Base-by-base conservation (phyloP, 2,329 filamentous ascomycete genomes). In the Fusarium domesticum region DNA sequence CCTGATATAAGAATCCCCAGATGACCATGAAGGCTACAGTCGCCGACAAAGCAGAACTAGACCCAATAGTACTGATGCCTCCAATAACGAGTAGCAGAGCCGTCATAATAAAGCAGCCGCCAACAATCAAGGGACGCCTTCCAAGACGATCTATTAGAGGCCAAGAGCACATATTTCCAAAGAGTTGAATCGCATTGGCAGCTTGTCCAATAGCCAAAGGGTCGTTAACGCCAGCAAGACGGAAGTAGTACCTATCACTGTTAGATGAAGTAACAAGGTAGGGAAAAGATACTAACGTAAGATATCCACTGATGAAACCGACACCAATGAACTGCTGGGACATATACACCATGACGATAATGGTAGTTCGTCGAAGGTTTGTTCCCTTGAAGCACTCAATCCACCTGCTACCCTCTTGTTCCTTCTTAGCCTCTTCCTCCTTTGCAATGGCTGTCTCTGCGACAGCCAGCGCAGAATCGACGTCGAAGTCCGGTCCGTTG, bases 331-430 rank as follows among this genome's bases (percentile, higher is more conserved):
- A 53, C 32, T 63, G 62, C 42, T 64, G 61, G 0, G 61, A 54
- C 2, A 63, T 51, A 28, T 64, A 64, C 18, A 64, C 59, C 62
- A 64, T 62, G 37, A 57, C 48, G 14, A 65, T 58, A 12, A 64
- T 62, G 12, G 54, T 48, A 8, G 59, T 64, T n/a, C 61, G 47
- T 17, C 60, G 54, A 4, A 54, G 48, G 42, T 63, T 60, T 7
- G 51, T 51, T 6, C 61, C 61, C 35, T 42, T 51, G 48, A 64
- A 63, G 19, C 58, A 63, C 15, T 63, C 58, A 6, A 61, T n/a
- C 56, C 57, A 63, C 14, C 40, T 46, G 25, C 45, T 51, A 2
- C 37, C 35, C 30, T 53, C 42, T 18, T 53, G 52, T 7, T 53
- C 43, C n/a, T 58, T 50, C 41, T 53, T 54, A 3, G 46, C 49